Evolutionary conservation across 805 yeast genomes (phyloP).

Genomic region (Spathaspora hagerdaliae): DNA sequence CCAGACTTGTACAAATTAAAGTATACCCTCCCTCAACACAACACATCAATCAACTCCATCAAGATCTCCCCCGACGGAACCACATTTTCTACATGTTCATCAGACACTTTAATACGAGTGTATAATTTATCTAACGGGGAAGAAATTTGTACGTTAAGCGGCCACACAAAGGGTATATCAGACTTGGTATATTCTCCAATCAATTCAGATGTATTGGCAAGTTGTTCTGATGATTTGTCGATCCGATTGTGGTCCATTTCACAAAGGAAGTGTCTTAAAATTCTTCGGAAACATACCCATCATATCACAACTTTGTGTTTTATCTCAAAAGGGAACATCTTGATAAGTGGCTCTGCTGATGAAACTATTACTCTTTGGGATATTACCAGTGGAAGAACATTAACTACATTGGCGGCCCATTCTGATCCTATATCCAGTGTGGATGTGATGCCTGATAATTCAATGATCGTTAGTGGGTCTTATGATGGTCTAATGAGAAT

Average conservation of each 20-base stretch:
- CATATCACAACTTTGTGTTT: slow-evolving; percentile 73
- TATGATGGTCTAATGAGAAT: slow-evolving; percentile 89
- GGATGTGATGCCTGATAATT: slow-evolving; percentile 71
- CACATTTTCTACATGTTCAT: slow-evolving; percentile 49
- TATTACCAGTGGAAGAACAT: slow-evolving; percentile 58
- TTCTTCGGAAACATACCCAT: slow-evolving; percentile 76
- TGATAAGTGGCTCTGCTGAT: slow-evolving; percentile 83
- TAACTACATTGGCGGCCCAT: slow-evolving; percentile 86
- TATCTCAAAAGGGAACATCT: slow-evolving; percentile 69
- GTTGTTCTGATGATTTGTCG: slow-evolving; percentile 84
- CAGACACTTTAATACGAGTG: slow-evolving; percentile 25
- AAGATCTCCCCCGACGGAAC: slow-evolving; percentile 61
- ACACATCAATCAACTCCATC: slow-evolving; percentile 36
- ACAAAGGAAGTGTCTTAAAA: slow-evolving; percentile 45
- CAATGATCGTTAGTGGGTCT: slow-evolving; percentile 81
- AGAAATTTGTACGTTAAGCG: slow-evolving; percentile 34
- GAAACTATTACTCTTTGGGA: slow-evolving; percentile 94
- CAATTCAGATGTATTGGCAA: slow-evolving; percentile 65
- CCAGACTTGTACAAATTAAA: not conserved
- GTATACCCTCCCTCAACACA: not conserved
- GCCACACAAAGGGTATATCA: slow-evolving; percentile 71
- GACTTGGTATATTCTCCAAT: slow-evolving; percentile 73
- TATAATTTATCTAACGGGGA: slow-evolving; percentile 23
- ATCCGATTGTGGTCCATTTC: slow-evolving; percentile 66
- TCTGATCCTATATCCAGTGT: slow-evolving; percentile 82